A percentile compares a stretch with the other conserved stretches of the same genome.
These are phyloP conservation scores for Dactylis glomerata DNA, from an alignment of 176 grass and related monocot genomes.

Conservation along the genomic window DNA sequence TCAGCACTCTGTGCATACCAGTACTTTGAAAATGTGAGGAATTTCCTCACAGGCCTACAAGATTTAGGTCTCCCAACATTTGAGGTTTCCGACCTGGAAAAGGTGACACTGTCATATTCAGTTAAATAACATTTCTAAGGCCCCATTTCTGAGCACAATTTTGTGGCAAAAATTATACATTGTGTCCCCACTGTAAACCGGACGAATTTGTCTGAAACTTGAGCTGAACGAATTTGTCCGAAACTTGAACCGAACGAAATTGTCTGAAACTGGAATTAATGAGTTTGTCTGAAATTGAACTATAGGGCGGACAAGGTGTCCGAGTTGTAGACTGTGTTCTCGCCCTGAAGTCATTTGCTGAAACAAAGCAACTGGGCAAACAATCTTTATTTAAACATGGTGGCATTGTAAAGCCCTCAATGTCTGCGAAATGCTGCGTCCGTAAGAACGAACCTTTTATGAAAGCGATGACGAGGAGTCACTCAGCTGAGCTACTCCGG, in stretches of 20 bases:
- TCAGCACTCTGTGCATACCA: slow-evolving; percentile 77
- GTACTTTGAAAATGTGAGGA: slow-evolving; percentile 92
- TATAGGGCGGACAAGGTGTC: slow-evolving; percentile 77
- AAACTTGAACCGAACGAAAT: no score
- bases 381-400: slow-evolving; percentile 56
- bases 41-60: slow-evolving; percentile 66
- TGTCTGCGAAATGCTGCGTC: slow-evolving; percentile 41
- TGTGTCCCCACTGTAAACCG: no score
- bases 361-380: slow-evolving; percentile 51
- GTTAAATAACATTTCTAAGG: neutral
- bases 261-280: neutral
- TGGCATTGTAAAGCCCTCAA: slow-evolving; percentile 49
- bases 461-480: slow-evolving; percentile 58
- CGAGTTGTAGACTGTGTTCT: slow-evolving; percentile 84
- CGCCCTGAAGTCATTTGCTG: slow-evolving; percentile 66
- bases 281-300: neutral
- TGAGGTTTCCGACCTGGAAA: slow-evolving; percentile 81
- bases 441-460: slow-evolving; percentile 87
- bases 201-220: no score
- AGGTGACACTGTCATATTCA: slow-evolving; percentile 50
- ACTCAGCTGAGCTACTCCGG: slow-evolving; percentile 52
- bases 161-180: neutral
- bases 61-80: slow-evolving; percentile 88
- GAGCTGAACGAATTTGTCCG: slow-evolving; percentile 11
- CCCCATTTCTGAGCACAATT: neutral